A percentile compares a stretch with the other conserved stretches of the same genome.
Conservation (phyloP, 1,139 yeast genomes). For the Diutina ranongensis region DNA sequence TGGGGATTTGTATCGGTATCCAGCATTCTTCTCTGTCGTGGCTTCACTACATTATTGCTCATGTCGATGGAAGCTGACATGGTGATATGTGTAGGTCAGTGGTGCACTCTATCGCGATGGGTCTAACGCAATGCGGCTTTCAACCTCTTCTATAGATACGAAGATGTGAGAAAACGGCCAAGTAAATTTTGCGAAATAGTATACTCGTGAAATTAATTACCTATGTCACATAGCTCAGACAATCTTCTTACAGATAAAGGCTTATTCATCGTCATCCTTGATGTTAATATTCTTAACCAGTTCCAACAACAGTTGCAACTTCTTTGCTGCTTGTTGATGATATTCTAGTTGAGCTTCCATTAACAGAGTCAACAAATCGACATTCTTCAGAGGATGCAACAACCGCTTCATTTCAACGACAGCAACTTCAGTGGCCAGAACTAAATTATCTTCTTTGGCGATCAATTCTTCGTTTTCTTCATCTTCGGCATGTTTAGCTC, state of each 20-base stretch:
- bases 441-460: constrained; percentile 64
- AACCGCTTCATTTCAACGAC: constrained; percentile 67
- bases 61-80: neutral
- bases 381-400: constrained; percentile 54
- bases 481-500: constrained; percentile 27
- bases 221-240: no score
- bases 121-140: no score
- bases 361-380: constrained; percentile 50
- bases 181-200: no score
- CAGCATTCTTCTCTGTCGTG: neutral
- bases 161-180: no score
- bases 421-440: constrained; percentile 63
- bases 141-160: no score
- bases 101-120: neutral
- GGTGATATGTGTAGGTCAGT: no score
- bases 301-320: constrained; percentile 3
- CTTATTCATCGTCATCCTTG: constrained; percentile 4
- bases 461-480: constrained; percentile 43
- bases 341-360: constrained; percentile 58
- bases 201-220: neutral
- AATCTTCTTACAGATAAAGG: neutral
- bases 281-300: neutral
- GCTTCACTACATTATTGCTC: neutral
- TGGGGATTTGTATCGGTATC: constrained; percentile 5
- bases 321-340: constrained; percentile 32